Evolutionary conservation across 2,329 filamentous ascomycete species (phyloP).

Genomic region (Trichophyton mentagrophytes): DNA sequence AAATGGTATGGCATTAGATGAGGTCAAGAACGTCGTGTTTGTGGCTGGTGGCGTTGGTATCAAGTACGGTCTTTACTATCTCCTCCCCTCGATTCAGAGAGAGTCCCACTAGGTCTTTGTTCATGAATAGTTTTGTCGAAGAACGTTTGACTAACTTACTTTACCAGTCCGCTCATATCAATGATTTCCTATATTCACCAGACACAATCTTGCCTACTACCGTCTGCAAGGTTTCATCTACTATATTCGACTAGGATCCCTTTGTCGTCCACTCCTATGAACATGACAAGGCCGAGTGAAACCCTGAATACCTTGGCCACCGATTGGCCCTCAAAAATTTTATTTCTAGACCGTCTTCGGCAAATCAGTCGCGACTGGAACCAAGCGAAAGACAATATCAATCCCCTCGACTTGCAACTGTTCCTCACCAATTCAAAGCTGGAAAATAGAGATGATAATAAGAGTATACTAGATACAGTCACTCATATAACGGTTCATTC

Average conservation of each 20-base stretch:
- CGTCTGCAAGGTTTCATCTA: constrained; percentile 41
- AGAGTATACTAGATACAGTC: neutral
- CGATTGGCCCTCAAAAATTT: constrained; percentile 17
- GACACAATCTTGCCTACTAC: constrained; percentile 19
- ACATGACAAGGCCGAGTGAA: constrained; percentile 5
- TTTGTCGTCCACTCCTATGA: neutral
- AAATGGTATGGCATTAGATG: constrained; percentile 26
- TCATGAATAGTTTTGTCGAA: neutral
- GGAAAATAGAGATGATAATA: neutral
- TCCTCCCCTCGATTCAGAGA: neutral
- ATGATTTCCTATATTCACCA: constrained; percentile 52
- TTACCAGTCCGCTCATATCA: constrained; percentile 52
- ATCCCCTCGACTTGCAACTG: neutral
- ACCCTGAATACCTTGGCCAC: constrained; percentile 13
- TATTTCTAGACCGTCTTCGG: constrained; percentile 37
- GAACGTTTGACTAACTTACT: neutral
- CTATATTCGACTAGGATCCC: constrained; percentile 44
- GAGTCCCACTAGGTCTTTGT: no score
- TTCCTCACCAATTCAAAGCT: neutral
- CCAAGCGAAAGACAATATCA: neutral
- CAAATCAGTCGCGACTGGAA: constrained; percentile 23
- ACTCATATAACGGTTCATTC: constrained; percentile 18
- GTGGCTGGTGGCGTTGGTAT: constrained; percentile 73
- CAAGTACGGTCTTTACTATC: constrained; percentile 41
- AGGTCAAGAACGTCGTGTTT: constrained; percentile 52